phyloP scores from a whole-genome alignment of 2,329 filamentous ascomycete genomes.

The Scedosporium apiospermum region DNA sequence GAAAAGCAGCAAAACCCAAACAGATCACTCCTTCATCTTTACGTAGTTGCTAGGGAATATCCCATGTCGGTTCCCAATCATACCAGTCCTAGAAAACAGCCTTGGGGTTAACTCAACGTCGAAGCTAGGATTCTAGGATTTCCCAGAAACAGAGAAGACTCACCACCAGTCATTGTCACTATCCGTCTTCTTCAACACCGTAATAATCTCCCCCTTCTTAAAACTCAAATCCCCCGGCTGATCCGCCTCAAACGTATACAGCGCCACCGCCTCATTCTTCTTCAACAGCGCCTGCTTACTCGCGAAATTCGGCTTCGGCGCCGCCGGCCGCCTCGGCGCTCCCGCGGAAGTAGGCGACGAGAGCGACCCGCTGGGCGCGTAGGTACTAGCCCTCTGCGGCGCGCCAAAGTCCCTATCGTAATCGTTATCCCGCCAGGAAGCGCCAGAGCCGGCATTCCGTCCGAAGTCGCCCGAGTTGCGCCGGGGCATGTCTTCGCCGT shows the following conservation, averaged over 20 bases:
- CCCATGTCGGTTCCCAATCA: constrained; percentile 73
- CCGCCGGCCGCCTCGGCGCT: constrained; percentile 69
- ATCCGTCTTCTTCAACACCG: constrained; percentile 87
- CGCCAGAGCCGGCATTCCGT: constrained; percentile 4
- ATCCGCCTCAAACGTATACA: constrained; percentile 91
- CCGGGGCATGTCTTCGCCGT: constrained; percentile 39
- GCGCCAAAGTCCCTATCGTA: constrained; percentile 19
- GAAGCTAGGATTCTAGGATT: neutral
- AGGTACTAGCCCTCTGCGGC: constrained; percentile 41
- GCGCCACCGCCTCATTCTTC: constrained; percentile 76
- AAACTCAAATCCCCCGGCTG: constrained; percentile 89
- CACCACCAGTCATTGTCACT: constrained; percentile 94
- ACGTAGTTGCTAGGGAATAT: constrained; percentile 86
- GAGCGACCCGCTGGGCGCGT: constrained; percentile 16
- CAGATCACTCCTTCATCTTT: constrained; percentile 47
- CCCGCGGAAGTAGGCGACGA: constrained; percentile 12
- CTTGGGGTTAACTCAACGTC: neutral
- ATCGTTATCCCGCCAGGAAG: constrained; percentile 2
- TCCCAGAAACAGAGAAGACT: constrained; percentile 20
- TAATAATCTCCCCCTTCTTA: constrained; percentile 96
- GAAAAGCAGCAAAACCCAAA: constrained; percentile 6
- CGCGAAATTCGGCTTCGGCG: constrained; percentile 79
- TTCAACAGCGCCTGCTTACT: constrained; percentile 46
- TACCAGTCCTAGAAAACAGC: constrained; percentile 59
- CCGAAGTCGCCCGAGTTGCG: constrained; percentile 11